A percentile compares a stretch with the other conserved stretches of the same genome.
phyloP scores from a whole-genome alignment of 2,329 filamentous ascomycete species.

The Falciphora oryzae region DNA sequence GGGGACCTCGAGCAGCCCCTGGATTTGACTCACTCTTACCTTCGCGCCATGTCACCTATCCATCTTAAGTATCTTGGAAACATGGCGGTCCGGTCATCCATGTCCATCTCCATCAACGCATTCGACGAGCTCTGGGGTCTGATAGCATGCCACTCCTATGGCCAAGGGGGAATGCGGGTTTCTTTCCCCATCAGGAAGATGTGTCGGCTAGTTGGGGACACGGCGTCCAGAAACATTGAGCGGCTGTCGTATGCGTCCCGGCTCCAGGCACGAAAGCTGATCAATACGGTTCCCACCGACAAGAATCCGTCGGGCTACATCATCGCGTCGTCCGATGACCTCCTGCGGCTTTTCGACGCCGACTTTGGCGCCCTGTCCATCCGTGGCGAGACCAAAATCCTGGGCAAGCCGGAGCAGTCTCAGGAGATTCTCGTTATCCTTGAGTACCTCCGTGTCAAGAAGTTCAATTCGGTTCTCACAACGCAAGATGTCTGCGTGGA shows the following conservation, averaged over 20 bases:
- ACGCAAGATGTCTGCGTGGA: conserved; percentile 71
- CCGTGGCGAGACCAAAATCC: conserved; percentile 78
- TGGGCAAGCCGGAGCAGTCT: conserved; percentile 67
- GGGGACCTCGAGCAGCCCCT: conserved; percentile 70
- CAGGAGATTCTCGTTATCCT: conserved; percentile 81
- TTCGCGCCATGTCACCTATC: conserved; percentile 86
- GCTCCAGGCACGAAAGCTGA: conserved; percentile 79
- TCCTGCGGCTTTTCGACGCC: conserved; percentile 77
- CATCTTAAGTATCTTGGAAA: conserved; percentile 82
- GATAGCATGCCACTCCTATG: conserved; percentile 81
- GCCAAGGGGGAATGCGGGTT: conserved; percentile 73
- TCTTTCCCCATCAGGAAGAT: conserved; percentile 89
- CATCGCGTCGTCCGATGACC: conserved; percentile 79
- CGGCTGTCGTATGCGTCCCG: conserved; percentile 79
- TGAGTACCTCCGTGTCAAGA: conserved; percentile 75
- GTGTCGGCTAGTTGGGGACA: conserved; percentile 82
- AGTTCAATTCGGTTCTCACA: conserved; percentile 67
- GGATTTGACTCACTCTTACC: conserved; percentile 78
- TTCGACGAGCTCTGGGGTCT: conserved; percentile 84
- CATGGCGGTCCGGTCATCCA: conserved; percentile 89
- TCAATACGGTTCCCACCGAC: conserved; percentile 76
- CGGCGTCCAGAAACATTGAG: conserved; percentile 81
- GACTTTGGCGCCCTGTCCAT: conserved; percentile 85
- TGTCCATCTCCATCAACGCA: conserved; percentile 89
- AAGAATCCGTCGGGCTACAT: conserved; percentile 86